Conservation (phyloP, 2,329 filamentous ascomycete genomes). For the Ploettnerulaceae sp. region DNA sequence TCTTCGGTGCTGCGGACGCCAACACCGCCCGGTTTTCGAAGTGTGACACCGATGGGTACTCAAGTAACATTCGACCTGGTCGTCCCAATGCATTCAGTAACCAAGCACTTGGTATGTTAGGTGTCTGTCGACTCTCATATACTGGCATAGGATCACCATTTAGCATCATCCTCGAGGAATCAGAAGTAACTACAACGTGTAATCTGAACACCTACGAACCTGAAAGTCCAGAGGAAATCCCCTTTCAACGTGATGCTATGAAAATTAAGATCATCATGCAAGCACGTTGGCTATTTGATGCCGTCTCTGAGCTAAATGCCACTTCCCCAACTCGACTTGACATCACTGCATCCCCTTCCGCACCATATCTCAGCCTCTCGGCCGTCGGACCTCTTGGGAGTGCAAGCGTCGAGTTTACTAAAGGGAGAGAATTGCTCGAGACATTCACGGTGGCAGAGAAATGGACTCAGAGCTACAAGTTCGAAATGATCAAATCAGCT, state of each 20-base stretch:
- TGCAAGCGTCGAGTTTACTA: conserved; percentile 62
- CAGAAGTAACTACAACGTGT: conserved; percentile 82
- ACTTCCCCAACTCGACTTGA: conserved; percentile 66
- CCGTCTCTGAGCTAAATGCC: conserved; percentile 59
- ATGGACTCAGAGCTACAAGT: conserved; percentile 74
- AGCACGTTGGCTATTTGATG: conserved; percentile 65
- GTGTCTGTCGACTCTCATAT: conserved; percentile 82
- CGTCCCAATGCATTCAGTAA: conserved; percentile 74
- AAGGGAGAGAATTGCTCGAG: conserved; percentile 64
- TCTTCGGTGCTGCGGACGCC: conserved; percentile 80
- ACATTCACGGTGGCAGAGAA: conserved; percentile 61
- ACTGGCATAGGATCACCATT: conserved; percentile 69
- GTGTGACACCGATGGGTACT: conserved; percentile 55
- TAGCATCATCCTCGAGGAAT: conserved; percentile 80
- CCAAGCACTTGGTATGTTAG: conserved; percentile 75
- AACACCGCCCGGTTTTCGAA: conserved; percentile 50
- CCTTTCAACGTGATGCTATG: conserved; percentile 75
- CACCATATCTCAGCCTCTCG: conserved; percentile 71
- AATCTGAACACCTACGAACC: conserved; percentile 84
- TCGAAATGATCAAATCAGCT: conserved; percentile 78
- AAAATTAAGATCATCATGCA: conserved; percentile 95
- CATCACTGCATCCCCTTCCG: conserved; percentile 53
- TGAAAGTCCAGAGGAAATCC: conserved; percentile 73
- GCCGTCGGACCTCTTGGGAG: conserved; percentile 56
- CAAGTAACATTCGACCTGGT: conserved; percentile 57